A percentile compares a stretch with the other conserved stretches of the same genome.
Conservation (phyloP, 345 rosid species). For the Trapa bicornis region DNA sequence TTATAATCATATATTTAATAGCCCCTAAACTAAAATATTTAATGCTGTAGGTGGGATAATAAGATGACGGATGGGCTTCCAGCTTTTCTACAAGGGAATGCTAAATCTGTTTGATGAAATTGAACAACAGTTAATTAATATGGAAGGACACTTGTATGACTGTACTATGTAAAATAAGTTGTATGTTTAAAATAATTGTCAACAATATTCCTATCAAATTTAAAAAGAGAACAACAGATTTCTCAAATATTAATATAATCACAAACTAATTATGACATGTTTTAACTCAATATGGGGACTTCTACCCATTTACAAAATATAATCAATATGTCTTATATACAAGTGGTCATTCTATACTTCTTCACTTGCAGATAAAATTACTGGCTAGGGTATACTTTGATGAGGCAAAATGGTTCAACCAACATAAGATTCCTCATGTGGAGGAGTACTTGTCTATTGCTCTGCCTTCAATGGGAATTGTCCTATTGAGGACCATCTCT, state of each 20-base stretch:
- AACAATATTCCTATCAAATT: too few relatives aligned
- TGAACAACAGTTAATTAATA: not conserved
- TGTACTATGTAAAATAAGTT: conserved; percentile 16
- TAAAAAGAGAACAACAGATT: too few relatives aligned
- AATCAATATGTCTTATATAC: too few relatives aligned
- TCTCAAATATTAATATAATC: too few relatives aligned
- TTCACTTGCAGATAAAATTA: conserved; percentile 6
- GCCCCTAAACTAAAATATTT: too few relatives aligned
- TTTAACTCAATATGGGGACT: too few relatives aligned
- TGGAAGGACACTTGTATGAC: conserved; percentile 9
- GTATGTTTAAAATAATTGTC: conserved; percentile 1
- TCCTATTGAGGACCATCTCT: conserved; percentile 9
- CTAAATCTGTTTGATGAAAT: conserved; percentile 20
- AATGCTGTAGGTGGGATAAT: conserved; percentile 19
- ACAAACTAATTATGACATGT: too few relatives aligned
- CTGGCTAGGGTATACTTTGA: conserved; percentile 9
- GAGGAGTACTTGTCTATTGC: conserved; percentile 23
- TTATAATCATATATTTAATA: too few relatives aligned
- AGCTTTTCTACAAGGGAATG: conserved; percentile 16
- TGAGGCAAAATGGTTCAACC: conserved; percentile 21
- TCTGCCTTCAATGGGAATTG: conserved; percentile 5
- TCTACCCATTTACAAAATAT: too few relatives aligned
- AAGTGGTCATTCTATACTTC: too few relatives aligned
- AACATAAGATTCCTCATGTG: conserved; percentile 9
- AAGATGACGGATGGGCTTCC: conserved; percentile 17